A percentile compares a stretch with the other conserved stretches of the same genome.
These are phyloP conservation scores for Pholiota adiposa DNA, from an alignment of 1,284 basidiomycete species.

Conservation along the genomic window DNA sequence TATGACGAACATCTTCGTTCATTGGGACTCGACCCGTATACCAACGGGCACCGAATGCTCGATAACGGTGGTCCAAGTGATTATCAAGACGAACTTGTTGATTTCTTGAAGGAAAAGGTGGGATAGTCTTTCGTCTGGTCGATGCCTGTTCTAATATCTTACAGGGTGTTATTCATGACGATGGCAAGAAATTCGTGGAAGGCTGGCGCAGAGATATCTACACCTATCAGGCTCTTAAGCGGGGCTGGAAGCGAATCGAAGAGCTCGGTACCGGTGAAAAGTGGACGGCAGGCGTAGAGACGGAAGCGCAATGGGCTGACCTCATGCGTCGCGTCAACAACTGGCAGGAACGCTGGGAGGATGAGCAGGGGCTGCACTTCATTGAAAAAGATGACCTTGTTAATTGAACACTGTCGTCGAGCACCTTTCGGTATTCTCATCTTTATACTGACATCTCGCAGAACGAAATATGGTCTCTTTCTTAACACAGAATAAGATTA, in stretches of 20 bases:
- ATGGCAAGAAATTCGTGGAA: conserved; percentile 51
- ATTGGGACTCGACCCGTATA: conserved; percentile 51
- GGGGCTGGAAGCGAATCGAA: conserved; percentile 51
- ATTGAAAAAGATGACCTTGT: conserved; percentile 20
- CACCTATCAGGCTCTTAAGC: conserved; percentile 38
- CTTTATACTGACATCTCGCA: background rate
- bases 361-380: conserved; percentile 24
- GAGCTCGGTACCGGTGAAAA: conserved; percentile 43
- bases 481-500: background rate
- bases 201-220: conserved; percentile 46
- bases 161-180: conserved; percentile 43
- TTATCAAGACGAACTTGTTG: conserved; percentile 53
- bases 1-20: conserved; percentile 42
- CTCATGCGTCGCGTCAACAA: conserved; percentile 48
- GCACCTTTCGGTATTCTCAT: background rate
- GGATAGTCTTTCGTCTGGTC: conserved; percentile 1
- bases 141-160: background rate
- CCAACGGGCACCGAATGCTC: conserved; percentile 51
- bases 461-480: background rate
- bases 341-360: conserved; percentile 53
- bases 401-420: conserved; percentile 2
- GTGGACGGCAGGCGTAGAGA: conserved; percentile 43
- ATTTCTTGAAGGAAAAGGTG: conserved; percentile 44
- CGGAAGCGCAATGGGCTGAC: conserved; percentile 40
- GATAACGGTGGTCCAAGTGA: conserved; percentile 39